Base-by-base conservation (phyloP, 2,329 filamentous ascomycete genomes). In the Emergomyces africanus region DNA sequence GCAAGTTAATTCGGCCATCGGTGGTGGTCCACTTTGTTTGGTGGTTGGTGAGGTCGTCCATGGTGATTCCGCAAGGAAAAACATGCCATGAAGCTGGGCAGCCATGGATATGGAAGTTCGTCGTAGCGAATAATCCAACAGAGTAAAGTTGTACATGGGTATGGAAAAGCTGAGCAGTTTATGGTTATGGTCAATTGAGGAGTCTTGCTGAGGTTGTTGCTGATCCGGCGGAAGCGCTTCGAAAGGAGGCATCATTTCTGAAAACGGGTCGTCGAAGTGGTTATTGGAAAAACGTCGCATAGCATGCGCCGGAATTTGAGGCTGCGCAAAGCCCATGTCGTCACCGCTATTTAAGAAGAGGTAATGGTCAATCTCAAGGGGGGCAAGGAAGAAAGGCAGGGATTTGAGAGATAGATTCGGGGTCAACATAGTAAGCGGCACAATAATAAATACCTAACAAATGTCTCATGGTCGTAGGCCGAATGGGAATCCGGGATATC, bases 1-100 rank as follows among this genome's bases (percentile, higher is more conserved):
- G 79, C 92, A 97, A 2, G 92, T 97, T 71, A 97, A 75, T 74
- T 97, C 92, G 20, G 73, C 72, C 68, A 63, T 72, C 57, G 83
- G 89, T 69, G 72, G 80, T 5, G 77, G 73, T 15, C 74, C 70
- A 46, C 74, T 77, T 10, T 78, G 75, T 65, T 83, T 81, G 60
- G 77, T 76, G 3, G 77, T 76, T 3, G 79, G 76, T 2, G 78
- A 79, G 2, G 79, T 77, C 3, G 82, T 80, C 78, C 81, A 84
- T 15, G 82, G 81, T 37, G 83, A 83, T 67, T 86, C 83, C 42
- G 83, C 83, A 20, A 86, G 75, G 66, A 86, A 86, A 74, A 86
- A 86, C 82, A 86, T 85, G 72, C 83, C 83, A 65, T 85, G 82
- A 23, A 86, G 74, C 70, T 86, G 83, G 20, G 83, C 83, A 30